Base-by-base conservation (phyloP, 2,329 filamentous ascomycete species). In the Trichoderma aggressivum region DNA sequence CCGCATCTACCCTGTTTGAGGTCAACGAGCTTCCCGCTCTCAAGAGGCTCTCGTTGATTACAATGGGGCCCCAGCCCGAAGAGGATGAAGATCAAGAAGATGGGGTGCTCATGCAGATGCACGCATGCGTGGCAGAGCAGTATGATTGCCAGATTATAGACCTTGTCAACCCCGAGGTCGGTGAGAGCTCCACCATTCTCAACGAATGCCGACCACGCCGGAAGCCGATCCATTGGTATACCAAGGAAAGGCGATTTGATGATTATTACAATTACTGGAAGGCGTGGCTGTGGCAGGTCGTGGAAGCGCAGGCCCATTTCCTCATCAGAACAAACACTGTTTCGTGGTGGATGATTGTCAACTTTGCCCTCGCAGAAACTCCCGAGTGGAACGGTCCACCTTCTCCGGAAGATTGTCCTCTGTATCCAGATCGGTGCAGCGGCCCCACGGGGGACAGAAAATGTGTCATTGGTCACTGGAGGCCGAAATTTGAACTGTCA, bases 271-370 rank as follows among this genome's bases (percentile, higher is more conserved):
- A 61, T 12, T 71, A 64, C 24, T 70, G 70, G 70, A 60, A 55
- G 55, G 60, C 71, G 1, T 71, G 65, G 26, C 59, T 71, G 7
- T 71, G 71, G 58, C 70, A 70, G n/a, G 26, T 65, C 18, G 59
- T 62, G 1, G 26, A 73, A 30, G 39, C 32, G 16, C n/a, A 71
- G 14, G 70, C 59, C 14, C 56, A 56, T 10, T n/a, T 12, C 18
- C 28, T 55, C 16, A 30, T 71, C 47, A 60, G 26, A 26, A 24
- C 53, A 14, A 34, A 68, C 28, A 28, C 6, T 8, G 56, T 39
- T 7, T 12, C 50, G 10, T 67, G 71, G 71, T 72, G 62, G 71
- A 30, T 50, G 36, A 47, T 72, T 67, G 53, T 61, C 67, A 70
- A 70, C 26, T 67, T 66, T 39, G 68, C 47, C 36, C 32, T 63